Evolutionary conservation across 345 rosid species (phyloP).

Genomic region (Ceriops decandra): DNA sequence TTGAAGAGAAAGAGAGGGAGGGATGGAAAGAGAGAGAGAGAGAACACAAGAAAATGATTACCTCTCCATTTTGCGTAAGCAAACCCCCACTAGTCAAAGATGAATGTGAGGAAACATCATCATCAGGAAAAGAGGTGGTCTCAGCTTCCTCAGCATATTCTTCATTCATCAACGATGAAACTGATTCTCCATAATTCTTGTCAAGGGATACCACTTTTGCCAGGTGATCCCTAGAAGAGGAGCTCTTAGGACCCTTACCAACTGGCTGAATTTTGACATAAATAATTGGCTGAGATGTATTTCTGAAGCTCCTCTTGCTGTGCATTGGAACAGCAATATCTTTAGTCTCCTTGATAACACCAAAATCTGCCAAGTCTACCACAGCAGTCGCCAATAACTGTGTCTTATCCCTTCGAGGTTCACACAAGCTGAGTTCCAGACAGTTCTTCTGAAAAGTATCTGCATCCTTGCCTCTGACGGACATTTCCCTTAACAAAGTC

Average conservation of each 20-base stretch:
- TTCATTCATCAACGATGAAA: conserved; percentile 69
- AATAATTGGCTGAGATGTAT: conserved; percentile 68
- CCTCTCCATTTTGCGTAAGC: conserved; percentile 50
- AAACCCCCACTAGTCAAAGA: conserved; percentile 50
- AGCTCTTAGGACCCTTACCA: conserved; percentile 36
- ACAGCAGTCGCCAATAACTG: conserved; percentile 74
- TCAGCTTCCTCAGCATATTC: conserved; percentile 85
- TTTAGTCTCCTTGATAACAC: conserved; percentile 49
- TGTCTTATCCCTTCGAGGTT: conserved; percentile 83
- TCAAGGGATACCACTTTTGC: conserved; percentile 38
- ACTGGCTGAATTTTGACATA: conserved; percentile 53
- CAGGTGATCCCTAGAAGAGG: conserved; percentile 38
- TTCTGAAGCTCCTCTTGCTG: conserved; percentile 68
- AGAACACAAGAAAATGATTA: conserved; percentile 13
- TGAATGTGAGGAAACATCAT: conserved; percentile 78
- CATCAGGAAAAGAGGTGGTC: conserved; percentile 60
- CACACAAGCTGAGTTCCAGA: conserved; percentile 72
- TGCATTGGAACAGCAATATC: conserved; percentile 58
- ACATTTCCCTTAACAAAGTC: conserved; percentile 53
- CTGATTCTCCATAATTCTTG: conserved; percentile 57
- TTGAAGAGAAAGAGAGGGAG: background rate
- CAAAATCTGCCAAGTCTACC: conserved; percentile 72
- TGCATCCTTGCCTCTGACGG: conserved; percentile 48
- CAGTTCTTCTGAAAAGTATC: conserved; percentile 59
- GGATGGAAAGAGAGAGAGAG: background rate